Base-by-base conservation (phyloP, 768 basidiomycete species). In the Tephrocybe sp. region DNA sequence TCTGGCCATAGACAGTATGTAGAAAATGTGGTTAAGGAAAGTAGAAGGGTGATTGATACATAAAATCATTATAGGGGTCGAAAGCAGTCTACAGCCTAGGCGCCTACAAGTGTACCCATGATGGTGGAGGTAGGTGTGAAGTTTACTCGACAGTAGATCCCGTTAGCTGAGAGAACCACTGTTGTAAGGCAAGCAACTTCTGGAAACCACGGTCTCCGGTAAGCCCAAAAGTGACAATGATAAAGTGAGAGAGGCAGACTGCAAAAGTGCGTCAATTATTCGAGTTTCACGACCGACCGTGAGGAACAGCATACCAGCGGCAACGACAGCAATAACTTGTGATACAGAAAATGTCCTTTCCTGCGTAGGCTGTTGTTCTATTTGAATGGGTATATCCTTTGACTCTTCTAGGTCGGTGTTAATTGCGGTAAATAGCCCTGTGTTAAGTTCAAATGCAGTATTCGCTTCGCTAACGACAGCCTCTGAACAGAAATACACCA, bases 181-280 rank as follows among this genome's bases (percentile, higher is more conserved):
- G 65, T 56, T 72, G 71, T 6, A 71, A 39, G 6, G 69, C 68
- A 17, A 74, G 54, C 14, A 77, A 65, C 59, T 79, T 79, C 60
- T 73, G 65, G 53, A 75, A 75, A 8, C 77, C 78, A 17, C 54
- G 61, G 33, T 71, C 63, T 16, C 77, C 79, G 0, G 74, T 77
- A 52, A 77, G 74, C 7, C 77, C 77, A 26, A 72, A 66, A 13
- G 73, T 62, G 20, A 76, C 75, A 30, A 81, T 62, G 4, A 73
- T 31, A 46, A 79, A 79, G 56, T 80, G 79, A 5, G 74, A 75
- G 14, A 79, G 51, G 44, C 77, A 78, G 36, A 77, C 74, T 69
- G 65, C 4, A 35, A 19, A 14, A 48, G 61, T 36, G 59, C 16
- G 41, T 47, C 47, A 39, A 3, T 12, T 20, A 2, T 20, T 17